phyloP scores from a whole-genome alignment of 108 stramenopile species.

The Cyclotella kingstonii region DNA sequence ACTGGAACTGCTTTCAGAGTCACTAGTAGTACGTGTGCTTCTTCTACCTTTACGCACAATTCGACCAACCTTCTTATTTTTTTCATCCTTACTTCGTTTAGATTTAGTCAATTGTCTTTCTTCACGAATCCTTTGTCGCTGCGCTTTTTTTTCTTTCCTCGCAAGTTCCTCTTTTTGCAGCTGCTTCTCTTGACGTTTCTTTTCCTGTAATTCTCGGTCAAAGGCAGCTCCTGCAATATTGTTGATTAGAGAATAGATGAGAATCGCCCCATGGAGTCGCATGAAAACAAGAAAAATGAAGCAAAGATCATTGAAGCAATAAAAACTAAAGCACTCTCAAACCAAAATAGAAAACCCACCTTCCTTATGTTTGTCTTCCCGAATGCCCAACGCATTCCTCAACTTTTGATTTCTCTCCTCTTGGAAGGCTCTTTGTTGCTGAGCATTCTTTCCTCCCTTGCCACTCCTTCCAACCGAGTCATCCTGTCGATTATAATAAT shows the following conservation, averaged over 20 bases:
- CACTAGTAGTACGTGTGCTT: constrained; percentile 15
- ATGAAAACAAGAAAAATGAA: background rate
- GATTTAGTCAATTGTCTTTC: constrained; percentile 34
- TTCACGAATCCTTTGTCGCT: constrained; percentile 39
- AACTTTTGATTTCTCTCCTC: constrained; percentile 60
- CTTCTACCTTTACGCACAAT: constrained; percentile 8
- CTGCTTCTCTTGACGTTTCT: constrained; percentile 54
- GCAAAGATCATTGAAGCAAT: background rate
- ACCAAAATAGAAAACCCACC: too few species aligned
- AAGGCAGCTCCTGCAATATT: constrained; percentile 59
- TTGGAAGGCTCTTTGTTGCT: constrained; percentile 24
- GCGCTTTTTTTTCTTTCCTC: constrained; percentile 46
- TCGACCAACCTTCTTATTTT: constrained; percentile 18
- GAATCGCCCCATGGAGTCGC: too few species aligned
- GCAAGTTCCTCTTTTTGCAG: constrained; percentile 45
- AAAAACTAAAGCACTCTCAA: background rate
- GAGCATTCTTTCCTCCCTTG: constrained; percentile 36
- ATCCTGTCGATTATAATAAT: background rate
- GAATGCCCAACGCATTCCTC: constrained; percentile 64
- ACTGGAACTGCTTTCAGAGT: constrained; percentile 31
- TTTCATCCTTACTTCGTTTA: constrained; percentile 18
- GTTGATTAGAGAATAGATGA: background rate
- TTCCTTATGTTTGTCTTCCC: constrained; percentile 57
- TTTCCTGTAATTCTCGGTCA: constrained; percentile 70
- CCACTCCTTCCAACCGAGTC: background rate